Evolutionary conservation across 768 basidiomycete genomes (phyloP).

Genomic region (Hygrocybe coccinea): DNA sequence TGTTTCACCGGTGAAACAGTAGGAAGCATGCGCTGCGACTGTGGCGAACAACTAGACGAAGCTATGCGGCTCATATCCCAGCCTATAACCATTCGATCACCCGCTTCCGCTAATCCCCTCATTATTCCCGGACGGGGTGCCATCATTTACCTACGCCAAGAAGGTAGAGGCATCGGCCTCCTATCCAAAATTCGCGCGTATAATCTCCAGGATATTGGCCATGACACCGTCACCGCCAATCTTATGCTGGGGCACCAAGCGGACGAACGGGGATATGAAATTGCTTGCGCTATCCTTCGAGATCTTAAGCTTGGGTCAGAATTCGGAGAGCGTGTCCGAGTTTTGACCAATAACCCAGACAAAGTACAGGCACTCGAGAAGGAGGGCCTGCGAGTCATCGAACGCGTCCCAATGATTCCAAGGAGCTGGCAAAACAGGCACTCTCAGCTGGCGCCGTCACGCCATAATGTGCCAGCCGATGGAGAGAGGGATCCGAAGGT

Average conservation of each 20-base stretch:
- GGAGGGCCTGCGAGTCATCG: conserved; percentile 75
- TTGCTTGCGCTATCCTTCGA: conserved; percentile 84
- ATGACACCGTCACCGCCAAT: conserved; percentile 98
- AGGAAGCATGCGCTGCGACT: conserved; percentile 97
- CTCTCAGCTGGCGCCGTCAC: conserved; percentile 25
- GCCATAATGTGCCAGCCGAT: conserved; percentile 14
- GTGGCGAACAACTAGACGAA: conserved; percentile 97
- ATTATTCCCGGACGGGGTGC: conserved; percentile 82
- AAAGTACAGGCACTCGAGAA: conserved; percentile 83
- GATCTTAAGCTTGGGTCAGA: conserved; percentile 75
- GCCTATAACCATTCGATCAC: conserved; percentile 48
- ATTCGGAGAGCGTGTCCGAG: conserved; percentile 40
- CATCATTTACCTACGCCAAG: conserved; percentile 93
- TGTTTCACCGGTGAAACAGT: conserved; percentile 99
- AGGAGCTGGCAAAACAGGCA: conserved; percentile 68
- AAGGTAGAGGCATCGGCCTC: conserved; percentile 94
- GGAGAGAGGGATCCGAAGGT: conserved; percentile 29
- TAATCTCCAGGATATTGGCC: conserved; percentile 95
- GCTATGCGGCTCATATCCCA: conserved; percentile 86
- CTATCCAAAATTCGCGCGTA: conserved; percentile 95
- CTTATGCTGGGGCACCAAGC: conserved; percentile 91
- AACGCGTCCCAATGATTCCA: conserved; percentile 93
- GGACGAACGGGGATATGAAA: conserved; percentile 88
- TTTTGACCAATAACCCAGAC: conserved; percentile 97
- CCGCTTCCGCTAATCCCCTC: conserved; percentile 29